A percentile compares a stretch with the other conserved stretches of the same genome.
These are phyloP conservation scores for Cryphonectria nitschkei DNA, from an alignment of 2,329 filamentous ascomycete species.

Conservation along the genomic window DNA sequence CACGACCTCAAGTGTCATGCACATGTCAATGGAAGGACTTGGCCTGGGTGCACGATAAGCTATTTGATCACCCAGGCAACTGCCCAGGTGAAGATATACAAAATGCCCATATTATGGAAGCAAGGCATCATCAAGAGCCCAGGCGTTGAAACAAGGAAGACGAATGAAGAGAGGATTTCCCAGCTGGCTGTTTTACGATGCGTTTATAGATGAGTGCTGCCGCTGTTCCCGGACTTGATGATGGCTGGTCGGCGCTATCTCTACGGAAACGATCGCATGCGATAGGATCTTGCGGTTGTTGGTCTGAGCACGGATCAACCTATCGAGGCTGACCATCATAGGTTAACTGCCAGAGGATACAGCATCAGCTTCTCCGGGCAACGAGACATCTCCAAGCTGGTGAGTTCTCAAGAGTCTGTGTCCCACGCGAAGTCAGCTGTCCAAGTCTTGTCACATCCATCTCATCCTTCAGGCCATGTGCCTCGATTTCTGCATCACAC, in stretches of 20 bases:
- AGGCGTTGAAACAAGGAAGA: not conserved
- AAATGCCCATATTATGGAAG: not conserved
- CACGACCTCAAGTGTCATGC: not conserved
- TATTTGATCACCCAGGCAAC: not conserved
- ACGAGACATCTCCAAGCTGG: not conserved
- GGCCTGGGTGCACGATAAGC: not conserved
- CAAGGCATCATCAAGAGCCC: not conserved
- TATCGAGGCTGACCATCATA: not conserved
- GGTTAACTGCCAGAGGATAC: not conserved
- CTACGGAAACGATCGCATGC: not conserved
- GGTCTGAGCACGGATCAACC: not conserved
- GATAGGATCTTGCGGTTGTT: not conserved
- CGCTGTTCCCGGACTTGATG: not conserved
- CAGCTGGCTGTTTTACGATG: not conserved
- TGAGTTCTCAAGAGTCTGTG: no score
- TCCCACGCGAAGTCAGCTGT: not conserved
- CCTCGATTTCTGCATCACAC: not conserved
- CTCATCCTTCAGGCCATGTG: no score
- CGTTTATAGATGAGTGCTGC: not conserved
- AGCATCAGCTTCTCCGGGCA: not conserved
- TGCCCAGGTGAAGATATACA: not conserved
- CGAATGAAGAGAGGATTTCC: not conserved
- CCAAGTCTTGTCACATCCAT: not conserved
- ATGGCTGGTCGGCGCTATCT: not conserved
- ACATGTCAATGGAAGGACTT: not conserved